These are phyloP conservation scores for Alopecurus myosuroides DNA, from an alignment of 176 grass and related monocot genomes.

Conservation along the genomic window DNA sequence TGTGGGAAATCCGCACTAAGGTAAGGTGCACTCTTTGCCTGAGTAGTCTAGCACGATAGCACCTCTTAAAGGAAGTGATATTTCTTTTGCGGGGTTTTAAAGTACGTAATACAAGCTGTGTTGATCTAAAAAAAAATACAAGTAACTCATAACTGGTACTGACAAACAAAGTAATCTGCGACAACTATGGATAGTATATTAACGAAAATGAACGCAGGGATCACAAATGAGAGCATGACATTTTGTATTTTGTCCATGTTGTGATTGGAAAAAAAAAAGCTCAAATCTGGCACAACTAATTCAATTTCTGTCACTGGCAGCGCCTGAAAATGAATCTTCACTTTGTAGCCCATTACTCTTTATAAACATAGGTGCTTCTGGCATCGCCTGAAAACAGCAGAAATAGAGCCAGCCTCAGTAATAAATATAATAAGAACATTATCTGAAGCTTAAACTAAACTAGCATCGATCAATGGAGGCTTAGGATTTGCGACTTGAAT, in stretches of 20 bases:
- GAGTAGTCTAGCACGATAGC: too few relatives aligned
- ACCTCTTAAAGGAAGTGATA: not conserved
- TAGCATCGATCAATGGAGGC: not conserved
- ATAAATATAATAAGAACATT: not conserved
- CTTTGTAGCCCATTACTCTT: not conserved
- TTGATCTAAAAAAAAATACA: too few relatives aligned
- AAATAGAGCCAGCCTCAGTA: not conserved
- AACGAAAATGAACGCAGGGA: not conserved
- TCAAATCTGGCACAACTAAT: not conserved
- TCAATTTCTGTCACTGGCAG: not conserved
- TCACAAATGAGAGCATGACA: not conserved
- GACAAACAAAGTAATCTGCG: not conserved
- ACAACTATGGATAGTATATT: conserved; percentile 7
- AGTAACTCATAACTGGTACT: not conserved
- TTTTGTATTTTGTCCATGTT: not conserved
- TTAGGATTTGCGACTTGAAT: not conserved
- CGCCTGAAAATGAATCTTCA: not conserved
- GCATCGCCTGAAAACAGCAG: not conserved
- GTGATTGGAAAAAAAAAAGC: not conserved
- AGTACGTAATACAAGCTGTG: too few relatives aligned
- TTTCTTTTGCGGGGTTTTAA: not conserved
- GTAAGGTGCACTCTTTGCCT: too few relatives aligned
- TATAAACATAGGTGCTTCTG: not conserved
- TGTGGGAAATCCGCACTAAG: too few relatives aligned
- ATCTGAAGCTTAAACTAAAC: not conserved